These are phyloP conservation scores for Ustilago curta DNA, from an alignment of 1,284 basidiomycete species.

Conservation along the genomic window DNA sequence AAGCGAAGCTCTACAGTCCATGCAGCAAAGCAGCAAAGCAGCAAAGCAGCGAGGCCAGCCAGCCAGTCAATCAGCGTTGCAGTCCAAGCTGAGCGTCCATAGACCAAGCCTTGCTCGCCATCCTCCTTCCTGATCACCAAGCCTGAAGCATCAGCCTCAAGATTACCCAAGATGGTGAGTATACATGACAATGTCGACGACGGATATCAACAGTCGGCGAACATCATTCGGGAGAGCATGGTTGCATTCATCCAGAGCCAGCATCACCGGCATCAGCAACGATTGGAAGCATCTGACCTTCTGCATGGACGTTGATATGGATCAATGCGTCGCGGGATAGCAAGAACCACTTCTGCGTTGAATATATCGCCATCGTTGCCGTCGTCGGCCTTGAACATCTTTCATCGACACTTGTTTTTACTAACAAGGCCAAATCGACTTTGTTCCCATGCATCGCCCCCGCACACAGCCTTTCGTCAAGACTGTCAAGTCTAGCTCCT, in stretches of 20 bases:
- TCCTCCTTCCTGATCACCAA: conserved; percentile 52
- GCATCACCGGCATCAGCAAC: neutral
- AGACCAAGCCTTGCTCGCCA: conserved; percentile 16
- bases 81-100: conserved; percentile 7
- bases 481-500: conserved; percentile 77
- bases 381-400: neutral
- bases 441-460: neutral
- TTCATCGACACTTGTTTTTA: neutral
- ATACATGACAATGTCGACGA: conserved; percentile 4
- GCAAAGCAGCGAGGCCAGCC: neutral
- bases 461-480: conserved; percentile 72
- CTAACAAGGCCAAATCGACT: conserved; percentile 18
- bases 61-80: no score
- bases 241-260: neutral
- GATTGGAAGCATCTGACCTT: no score
- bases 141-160: conserved; percentile 54
- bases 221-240: neutral
- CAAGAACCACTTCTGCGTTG: neutral
- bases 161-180: conserved; percentile 56
- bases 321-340: neutral
- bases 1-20: neutral
- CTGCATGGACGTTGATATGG: neutral
- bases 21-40: no score
- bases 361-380: neutral
- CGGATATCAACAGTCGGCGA: conserved; percentile 3